phyloP scores from a whole-genome alignment of 2,329 filamentous ascomycete species.

The Aspergillus sp. region DNA sequence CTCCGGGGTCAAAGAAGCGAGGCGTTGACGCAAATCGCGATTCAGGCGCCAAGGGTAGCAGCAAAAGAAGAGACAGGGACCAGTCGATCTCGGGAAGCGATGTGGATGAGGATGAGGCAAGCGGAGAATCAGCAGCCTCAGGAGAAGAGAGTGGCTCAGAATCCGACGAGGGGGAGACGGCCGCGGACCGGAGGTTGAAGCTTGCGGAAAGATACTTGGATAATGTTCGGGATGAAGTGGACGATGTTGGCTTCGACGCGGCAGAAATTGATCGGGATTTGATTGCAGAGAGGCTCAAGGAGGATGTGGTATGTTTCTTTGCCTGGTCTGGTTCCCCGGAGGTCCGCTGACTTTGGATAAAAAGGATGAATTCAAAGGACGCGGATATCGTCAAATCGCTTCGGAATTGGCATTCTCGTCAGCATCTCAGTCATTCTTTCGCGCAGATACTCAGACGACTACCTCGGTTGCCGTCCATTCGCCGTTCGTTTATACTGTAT shows the following conservation, averaged over 20 bases:
- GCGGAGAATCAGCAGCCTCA: slow-evolving; percentile 40
- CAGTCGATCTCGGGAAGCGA: slow-evolving; percentile 86
- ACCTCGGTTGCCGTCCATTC: slow-evolving; percentile 72
- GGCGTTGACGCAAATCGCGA: slow-evolving; percentile 30
- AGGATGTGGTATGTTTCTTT: slow-evolving; percentile 59
- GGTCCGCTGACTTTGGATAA: slow-evolving; percentile 9
- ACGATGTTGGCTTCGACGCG: slow-evolving; percentile 83
- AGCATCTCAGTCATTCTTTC: slow-evolving; percentile 63
- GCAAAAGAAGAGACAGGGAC: slow-evolving; percentile 47
- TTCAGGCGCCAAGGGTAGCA: slow-evolving; percentile 30
- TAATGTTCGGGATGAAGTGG: slow-evolving; percentile 74
- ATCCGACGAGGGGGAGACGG: slow-evolving; percentile 72
- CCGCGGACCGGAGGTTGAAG: slow-evolving; percentile 74
- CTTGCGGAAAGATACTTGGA: slow-evolving; percentile 89
- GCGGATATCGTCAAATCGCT: slow-evolving; percentile 74
- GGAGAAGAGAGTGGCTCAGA: slow-evolving; percentile 53
- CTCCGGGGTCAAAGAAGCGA: slow-evolving; percentile 39
- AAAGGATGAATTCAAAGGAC: slow-evolving; percentile 74
- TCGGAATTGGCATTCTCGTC: slow-evolving; percentile 60
- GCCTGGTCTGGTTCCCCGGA: not conserved
- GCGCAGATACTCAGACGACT: slow-evolving; percentile 66
- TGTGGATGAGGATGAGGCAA: slow-evolving; percentile 56
- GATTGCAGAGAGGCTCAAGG: slow-evolving; percentile 80
- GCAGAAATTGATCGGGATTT: slow-evolving; percentile 87
- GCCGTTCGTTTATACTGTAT: slow-evolving; percentile 79